A percentile compares a stretch with the other conserved stretches of the same genome.
Conservation (phyloP, 2,329 filamentous ascomycete genomes). For the Lachnellula suecica region DNA sequence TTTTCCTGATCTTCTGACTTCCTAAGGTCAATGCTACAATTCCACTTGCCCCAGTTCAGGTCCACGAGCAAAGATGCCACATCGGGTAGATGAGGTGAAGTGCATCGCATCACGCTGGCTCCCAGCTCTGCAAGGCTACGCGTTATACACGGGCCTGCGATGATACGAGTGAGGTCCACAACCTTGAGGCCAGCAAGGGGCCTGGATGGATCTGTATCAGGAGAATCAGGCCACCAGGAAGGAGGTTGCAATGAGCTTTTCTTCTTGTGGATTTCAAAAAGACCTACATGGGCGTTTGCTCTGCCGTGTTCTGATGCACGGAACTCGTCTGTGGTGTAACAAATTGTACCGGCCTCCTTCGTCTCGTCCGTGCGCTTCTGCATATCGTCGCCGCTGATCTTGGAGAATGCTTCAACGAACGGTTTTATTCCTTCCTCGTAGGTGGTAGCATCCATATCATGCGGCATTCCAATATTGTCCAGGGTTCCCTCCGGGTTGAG, state of each 20-base stretch:
- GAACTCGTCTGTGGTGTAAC: no score
- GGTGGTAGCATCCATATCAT: slow-evolving; percentile 26
- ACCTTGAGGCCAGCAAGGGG: slow-evolving; percentile 62
- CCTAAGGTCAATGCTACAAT: slow-evolving; percentile 61
- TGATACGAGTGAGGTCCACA: slow-evolving; percentile 71
- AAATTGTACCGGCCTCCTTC: no score
- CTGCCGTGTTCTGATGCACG: no score
- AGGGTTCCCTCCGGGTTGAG: slow-evolving; percentile 47
- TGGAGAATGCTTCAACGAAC: background rate
- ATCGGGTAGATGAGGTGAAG: slow-evolving; percentile 61
- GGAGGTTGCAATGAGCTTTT: no score
- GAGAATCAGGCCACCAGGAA: no score
- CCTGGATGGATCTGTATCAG: no score
- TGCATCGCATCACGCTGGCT: slow-evolving; percentile 70
- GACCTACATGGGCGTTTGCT: no score
- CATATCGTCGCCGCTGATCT: background rate
- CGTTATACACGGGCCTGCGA: slow-evolving; percentile 68
- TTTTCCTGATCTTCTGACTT: slow-evolving; percentile 45
- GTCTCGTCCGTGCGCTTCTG: background rate
- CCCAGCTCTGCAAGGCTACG: slow-evolving; percentile 70
- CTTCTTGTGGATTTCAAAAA: no score
- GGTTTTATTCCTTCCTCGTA: slow-evolving; percentile 30
- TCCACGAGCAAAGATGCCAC: slow-evolving; percentile 71
- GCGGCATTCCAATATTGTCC: slow-evolving; percentile 35
- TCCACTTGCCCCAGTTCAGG: slow-evolving; percentile 68